Evolutionary conservation across 2,329 filamentous ascomycete species (phyloP).

Genomic region (Magnaporthiopsis rhizophila): DNA sequence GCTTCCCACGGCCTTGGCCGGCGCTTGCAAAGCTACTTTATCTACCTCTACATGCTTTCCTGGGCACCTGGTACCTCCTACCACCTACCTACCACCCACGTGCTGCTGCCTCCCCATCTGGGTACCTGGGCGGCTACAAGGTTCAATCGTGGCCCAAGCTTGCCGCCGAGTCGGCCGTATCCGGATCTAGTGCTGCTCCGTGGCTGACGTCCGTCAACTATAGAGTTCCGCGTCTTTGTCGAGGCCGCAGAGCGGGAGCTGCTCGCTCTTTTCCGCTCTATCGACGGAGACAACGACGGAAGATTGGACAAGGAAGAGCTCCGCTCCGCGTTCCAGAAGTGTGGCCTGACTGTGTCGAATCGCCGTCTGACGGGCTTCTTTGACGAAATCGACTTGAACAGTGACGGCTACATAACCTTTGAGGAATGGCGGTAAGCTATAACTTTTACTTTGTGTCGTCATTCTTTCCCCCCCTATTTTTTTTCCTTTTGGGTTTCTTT

Average conservation of each 20-base stretch:
- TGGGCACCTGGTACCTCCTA: background rate
- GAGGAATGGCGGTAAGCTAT: conserved; percentile 89
- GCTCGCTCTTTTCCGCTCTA: conserved; percentile 70
- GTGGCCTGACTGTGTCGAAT: conserved; percentile 70
- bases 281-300: conserved; percentile 80
- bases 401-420: conserved; percentile 81
- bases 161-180: background rate
- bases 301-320: conserved; percentile 83
- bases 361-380: conserved; percentile 81
- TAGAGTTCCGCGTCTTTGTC: conserved; percentile 88
- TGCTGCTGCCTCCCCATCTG: too few species aligned
- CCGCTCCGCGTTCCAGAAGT: conserved; percentile 64
- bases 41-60: too few species aligned
- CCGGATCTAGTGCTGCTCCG: background rate
- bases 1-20: background rate
- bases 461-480: background rate
- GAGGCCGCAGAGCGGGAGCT: conserved; percentile 80
- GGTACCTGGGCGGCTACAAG: background rate
- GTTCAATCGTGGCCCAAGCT: background rate
- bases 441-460: conserved; percentile 8
- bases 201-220: conserved; percentile 2
- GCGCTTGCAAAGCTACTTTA: background rate
- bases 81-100: background rate
- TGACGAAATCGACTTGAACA: conserved; percentile 78
- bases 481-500: background rate